Evolutionary conservation across 257 asterid species (phyloP), one percentile per base, ranked within the genome.

Genomic region (Solanum tarijense): DNA sequence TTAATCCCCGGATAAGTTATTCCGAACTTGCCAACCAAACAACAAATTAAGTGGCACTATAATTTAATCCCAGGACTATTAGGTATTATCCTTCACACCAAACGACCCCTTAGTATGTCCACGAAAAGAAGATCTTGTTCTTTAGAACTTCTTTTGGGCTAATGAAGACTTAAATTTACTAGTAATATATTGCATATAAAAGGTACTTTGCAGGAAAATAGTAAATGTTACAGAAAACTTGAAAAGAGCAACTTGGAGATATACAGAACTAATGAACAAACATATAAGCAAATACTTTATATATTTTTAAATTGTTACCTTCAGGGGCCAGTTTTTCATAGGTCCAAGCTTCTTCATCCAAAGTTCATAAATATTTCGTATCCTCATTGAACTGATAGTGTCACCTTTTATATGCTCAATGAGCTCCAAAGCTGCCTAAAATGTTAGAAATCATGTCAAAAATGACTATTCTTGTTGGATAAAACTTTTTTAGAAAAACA

Each of bases 401-500:
- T 89, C 94, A 73, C 94, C 98, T 87, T 92, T 91, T 62, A 93
- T 89, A 82, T 89, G 83, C 66, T 66, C 89, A 41, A 93, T 91
- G 88, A 95, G 94, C 92, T 95, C 94, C 94, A 96, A 83, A 21
- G 93, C 87, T 83, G 98, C 96, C 99, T 96, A 89, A 83, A 89
- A 90, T 12, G 74, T 73, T 39, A 87, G 72, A 55, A 81, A 27
- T 12, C 38, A 72, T 13, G 35, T 46, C 7, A 86, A 86, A 43
- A 18, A 69, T 86, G 34, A 69, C 32, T 27, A 27, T 43, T 68
- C 69, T 32, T 31, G 39, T 16, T 85, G 6, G 12, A 85, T 31
- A 36, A 8, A 43, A 79, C 32, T 25, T 62, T 58, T 55, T 83
- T 2, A 9, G 14, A 62, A 10, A 62, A 62, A 62, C 71, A 9